Evolutionary conservation across 148 eudicot genomes (phyloP), one percentile per base, ranked within the genome.

Genomic region (Talinum fruticosum): DNA sequence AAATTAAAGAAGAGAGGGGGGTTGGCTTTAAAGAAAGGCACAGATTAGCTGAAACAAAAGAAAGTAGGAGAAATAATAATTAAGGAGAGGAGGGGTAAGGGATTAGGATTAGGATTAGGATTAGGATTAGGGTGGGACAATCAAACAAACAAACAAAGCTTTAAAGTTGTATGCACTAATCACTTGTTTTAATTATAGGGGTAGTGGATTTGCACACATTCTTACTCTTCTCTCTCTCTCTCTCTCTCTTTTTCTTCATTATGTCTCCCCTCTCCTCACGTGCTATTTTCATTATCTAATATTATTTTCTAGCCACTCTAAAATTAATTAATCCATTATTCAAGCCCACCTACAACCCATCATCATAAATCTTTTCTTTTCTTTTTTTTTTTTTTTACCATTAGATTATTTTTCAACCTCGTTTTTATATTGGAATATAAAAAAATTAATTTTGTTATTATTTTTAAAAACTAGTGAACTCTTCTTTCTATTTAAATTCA

Each of bases 41-140:
- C 18, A 51, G 64, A 59, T 24, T 59, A 59, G 28, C 6, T 59
- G 64, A n/a, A 59, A 59, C 0, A 23, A 59, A 59, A 59, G 6
- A 1, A 23, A 59, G 12, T 59, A 59, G 64, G 5, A 59, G 16
- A 59, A 24, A 23, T 59, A 51, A n/a, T 59, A 59, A 24, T 23
- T n/a, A 65, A 65, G 0, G 10, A 65, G 1, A 65, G 2, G 35
- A 61, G 66, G 66, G 66, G 47, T 8, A 14, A 41, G 13, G 47
- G 47, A 41, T 41, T 13, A 10, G 2, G 21, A 30, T n/a, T n/a
- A n/a, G 47, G 47, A 41, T 41, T 13, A 10, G 2, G 21, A 30
- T n/a, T n/a, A n/a, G 34, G 68, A 29, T 14, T 65, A 65, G 68
- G 34, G 68, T n/a, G 68, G 68, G 68, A 65, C 68, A 65, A 65